Evolutionary conservation across 1,139 yeast species (phyloP).

Genomic region (Pichia sp.): DNA sequence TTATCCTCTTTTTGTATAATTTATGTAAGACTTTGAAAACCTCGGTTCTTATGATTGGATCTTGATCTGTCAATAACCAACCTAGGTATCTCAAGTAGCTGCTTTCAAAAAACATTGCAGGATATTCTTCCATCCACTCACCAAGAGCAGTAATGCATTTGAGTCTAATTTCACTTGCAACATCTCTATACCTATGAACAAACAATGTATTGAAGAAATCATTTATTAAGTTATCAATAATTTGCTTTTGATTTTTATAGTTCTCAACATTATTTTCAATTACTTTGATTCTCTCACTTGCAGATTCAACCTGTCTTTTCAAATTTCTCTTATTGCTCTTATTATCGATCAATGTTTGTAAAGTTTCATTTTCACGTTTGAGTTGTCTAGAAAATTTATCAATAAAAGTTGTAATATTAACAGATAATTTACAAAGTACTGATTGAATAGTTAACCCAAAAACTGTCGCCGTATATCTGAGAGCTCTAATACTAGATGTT

Average conservation of each 20-base stretch:
- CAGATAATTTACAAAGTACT: constrained; percentile 46
- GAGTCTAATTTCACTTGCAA: constrained; percentile 62
- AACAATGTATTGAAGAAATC: constrained; percentile 65
- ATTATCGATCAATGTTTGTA: constrained; percentile 9
- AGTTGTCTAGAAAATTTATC: constrained; percentile 42
- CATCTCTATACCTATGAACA: constrained; percentile 73
- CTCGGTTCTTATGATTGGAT: constrained; percentile 54
- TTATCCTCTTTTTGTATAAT: constrained; percentile 31
- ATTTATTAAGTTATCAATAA: constrained; percentile 48
- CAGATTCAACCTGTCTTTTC: constrained; percentile 28
- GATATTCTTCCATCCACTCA: constrained; percentile 61
- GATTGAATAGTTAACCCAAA: constrained; percentile 55
- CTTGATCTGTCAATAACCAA: constrained; percentile 73
- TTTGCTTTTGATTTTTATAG: constrained; percentile 45
- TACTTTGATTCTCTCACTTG: constrained; percentile 30
- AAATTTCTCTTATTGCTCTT: constrained; percentile 27
- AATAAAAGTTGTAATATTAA: constrained; percentile 36
- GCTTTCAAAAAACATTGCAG: constrained; percentile 63
- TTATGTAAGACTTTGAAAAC: constrained; percentile 52
- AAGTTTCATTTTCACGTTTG: constrained; percentile 22
- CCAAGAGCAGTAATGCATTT: constrained; percentile 61
- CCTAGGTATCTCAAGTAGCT: constrained; percentile 71
- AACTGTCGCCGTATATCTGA: constrained; percentile 62
- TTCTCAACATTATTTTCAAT: constrained; percentile 41
- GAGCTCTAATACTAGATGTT: constrained; percentile 60